Evolutionary conservation across 1,284 basidiomycete genomes (phyloP).

Genomic region (Cryptococcus floricola): DNA sequence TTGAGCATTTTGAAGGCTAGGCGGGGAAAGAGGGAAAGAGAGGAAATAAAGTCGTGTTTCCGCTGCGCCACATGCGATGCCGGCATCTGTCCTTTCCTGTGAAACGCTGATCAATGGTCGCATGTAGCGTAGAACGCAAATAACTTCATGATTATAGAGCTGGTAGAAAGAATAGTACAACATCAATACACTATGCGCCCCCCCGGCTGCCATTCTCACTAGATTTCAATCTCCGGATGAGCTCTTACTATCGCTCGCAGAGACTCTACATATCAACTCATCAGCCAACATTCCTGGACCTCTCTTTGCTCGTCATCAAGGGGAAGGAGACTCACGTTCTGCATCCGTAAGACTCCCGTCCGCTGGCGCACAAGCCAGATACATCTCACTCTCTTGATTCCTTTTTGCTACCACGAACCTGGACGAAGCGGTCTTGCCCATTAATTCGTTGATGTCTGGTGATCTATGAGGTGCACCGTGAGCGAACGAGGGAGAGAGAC

Average conservation of each 20-base stretch:
- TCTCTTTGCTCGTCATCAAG: neutral
- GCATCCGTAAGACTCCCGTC: constrained; percentile 42
- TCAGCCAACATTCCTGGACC: neutral
- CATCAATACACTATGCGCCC: too few species aligned
- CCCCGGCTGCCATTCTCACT: neutral
- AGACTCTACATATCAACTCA: neutral
- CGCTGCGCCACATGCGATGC: too few species aligned
- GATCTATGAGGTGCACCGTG: constrained; percentile 2
- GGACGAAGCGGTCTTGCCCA: constrained; percentile 21
- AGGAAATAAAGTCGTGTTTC: too few species aligned
- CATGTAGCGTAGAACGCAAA: too few species aligned
- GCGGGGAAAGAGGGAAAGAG: too few species aligned
- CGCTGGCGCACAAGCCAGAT: constrained; percentile 26
- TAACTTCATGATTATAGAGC: too few species aligned
- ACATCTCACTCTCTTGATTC: constrained; percentile 18
- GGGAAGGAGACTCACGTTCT: constrained; percentile 22
- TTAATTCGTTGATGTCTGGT: constrained; percentile 19
- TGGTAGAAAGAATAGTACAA: too few species aligned
- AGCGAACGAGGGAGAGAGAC: neutral
- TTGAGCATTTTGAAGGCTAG: too few species aligned
- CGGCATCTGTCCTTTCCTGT: too few species aligned
- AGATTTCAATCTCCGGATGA: neutral
- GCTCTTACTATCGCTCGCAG: neutral
- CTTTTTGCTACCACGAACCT: constrained; percentile 27
- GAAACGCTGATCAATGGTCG: too few species aligned